Evolutionary conservation across 257 asterid genomes (phyloP).

Genomic region (Solanum chiquidenum): DNA sequence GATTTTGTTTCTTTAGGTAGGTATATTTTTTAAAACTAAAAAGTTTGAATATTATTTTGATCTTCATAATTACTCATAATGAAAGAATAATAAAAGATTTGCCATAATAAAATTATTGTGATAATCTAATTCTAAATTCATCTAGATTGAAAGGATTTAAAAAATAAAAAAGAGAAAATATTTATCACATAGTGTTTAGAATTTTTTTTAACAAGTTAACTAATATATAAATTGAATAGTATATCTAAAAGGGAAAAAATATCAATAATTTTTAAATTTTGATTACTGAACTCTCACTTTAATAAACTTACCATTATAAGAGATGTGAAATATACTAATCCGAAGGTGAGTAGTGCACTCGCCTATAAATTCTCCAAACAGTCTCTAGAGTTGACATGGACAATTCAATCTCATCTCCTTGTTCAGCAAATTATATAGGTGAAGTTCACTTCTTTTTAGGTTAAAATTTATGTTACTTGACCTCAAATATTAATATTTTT

Average conservation of each 20-base stretch:
- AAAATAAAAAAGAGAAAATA: background rate
- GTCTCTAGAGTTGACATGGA: background rate
- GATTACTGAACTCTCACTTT: background rate
- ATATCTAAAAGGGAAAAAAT: too few relatives aligned
- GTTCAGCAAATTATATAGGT: background rate
- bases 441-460: background rate
- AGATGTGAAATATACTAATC: too few relatives aligned
- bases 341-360: background rate
- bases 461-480: background rate
- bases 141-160: background rate
- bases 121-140: background rate
- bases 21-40: background rate
- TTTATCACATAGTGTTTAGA: background rate
- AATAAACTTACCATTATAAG: too few relatives aligned
- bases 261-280: too few relatives aligned
- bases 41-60: background rate
- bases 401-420: background rate
- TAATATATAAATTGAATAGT: background rate
- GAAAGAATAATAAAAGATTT: too few relatives aligned
- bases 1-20: background rate
- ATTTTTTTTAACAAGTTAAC: background rate
- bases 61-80: too few relatives aligned
- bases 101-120: too few relatives aligned
- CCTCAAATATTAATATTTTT: background rate
- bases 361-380: background rate